Conservation (phyloP, 2,329 filamentous ascomycete genomes). For the Aspergillus luchuensis region DNA sequence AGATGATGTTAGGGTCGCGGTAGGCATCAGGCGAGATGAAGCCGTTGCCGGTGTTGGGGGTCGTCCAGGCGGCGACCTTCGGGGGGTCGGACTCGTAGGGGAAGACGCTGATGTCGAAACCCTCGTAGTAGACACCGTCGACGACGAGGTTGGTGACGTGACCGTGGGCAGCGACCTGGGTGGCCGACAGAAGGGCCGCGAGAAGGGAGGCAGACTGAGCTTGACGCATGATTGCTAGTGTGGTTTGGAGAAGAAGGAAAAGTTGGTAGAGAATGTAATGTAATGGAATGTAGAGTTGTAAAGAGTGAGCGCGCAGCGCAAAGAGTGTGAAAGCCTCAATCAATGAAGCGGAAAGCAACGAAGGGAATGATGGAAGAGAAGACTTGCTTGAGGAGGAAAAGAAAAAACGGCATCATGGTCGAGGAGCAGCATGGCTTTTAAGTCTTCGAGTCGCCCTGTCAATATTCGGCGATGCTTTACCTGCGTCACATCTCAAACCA, state of each 20-base stretch:
- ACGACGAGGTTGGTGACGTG: constrained; percentile 42
- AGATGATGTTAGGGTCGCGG: constrained; percentile 54
- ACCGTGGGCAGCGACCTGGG: constrained; percentile 35
- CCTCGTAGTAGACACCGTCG: constrained; percentile 37
- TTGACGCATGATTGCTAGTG: constrained; percentile 12
- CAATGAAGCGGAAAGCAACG: constrained; percentile 12
- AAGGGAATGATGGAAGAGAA: not conserved
- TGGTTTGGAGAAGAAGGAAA: not conserved
- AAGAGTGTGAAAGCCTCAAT: constrained; percentile 14
- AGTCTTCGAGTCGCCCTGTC: not conserved
- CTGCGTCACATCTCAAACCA: not conserved
- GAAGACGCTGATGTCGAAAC: constrained; percentile 42
- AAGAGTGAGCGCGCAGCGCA: constrained; percentile 16
- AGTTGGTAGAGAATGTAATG: constrained; percentile 1
- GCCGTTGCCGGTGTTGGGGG: constrained; percentile 53
- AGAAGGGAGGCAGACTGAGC: constrained; percentile 26
- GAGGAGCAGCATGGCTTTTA: not conserved
- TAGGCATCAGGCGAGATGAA: constrained; percentile 51
- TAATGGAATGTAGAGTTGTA: constrained; percentile 1
- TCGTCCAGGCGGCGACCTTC: constrained; percentile 55
- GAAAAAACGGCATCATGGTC: not conserved
- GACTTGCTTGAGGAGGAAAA: constrained; percentile 1
- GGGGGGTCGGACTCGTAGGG: constrained; percentile 37
- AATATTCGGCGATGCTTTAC: not conserved
- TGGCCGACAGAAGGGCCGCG: constrained; percentile 34